These are phyloP conservation scores for Euclidium syriacum DNA, from an alignment of 345 rosid genomes.

Conservation along the genomic window DNA sequence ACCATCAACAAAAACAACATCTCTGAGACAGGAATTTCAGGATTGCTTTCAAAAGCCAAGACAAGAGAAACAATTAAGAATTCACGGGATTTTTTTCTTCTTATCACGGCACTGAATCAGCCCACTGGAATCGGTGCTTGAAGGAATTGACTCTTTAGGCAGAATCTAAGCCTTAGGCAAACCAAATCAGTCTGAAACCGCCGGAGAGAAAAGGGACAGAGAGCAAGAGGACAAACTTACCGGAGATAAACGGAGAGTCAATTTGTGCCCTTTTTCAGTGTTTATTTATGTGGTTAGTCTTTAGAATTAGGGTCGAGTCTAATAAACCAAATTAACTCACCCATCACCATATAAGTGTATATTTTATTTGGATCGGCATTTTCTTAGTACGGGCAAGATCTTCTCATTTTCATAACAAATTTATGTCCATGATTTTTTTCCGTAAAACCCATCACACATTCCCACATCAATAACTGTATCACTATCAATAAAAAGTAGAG, in stretches of 20 bases:
- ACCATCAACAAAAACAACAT: background rate
- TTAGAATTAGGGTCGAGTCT: background rate
- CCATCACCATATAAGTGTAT: no score
- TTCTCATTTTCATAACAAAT: no score
- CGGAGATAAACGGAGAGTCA: conserved; percentile 18
- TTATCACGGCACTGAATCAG: background rate
- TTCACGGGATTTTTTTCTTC: background rate
- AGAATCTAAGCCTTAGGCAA: background rate
- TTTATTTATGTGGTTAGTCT: background rate
- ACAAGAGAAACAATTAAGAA: background rate
- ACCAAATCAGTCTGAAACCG: background rate
- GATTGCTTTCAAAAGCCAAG: conserved; percentile 7
- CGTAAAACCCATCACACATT: no score
- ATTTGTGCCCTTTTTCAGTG: background rate
- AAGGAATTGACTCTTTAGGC: background rate
- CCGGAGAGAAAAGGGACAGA: background rate
- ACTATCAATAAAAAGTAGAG: no score
- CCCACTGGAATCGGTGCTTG: background rate
- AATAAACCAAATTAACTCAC: no score
- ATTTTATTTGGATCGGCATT: no score
- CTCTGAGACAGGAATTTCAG: background rate
- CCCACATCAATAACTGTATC: no score
- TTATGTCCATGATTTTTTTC: no score
- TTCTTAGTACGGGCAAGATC: no score
- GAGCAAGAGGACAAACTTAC: conserved; percentile 9